phyloP scores from a whole-genome alignment of 2,329 filamentous ascomycete genomes.

The Diaporthe citri region DNA sequence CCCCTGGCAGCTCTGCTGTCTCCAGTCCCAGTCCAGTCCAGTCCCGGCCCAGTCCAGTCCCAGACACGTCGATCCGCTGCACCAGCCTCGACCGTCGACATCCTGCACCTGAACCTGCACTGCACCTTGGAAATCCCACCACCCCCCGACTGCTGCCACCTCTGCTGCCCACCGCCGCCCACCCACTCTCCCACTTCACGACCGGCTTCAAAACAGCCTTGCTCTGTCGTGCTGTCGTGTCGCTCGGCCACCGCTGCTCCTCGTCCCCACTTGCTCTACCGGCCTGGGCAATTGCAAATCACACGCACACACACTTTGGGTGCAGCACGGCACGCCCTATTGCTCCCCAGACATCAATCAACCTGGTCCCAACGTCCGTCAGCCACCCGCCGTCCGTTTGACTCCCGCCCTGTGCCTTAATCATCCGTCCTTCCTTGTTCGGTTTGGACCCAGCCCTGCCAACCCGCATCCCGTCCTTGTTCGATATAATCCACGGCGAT shows the following conservation, averaged over 20 bases:
- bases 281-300: slow-evolving; percentile 16
- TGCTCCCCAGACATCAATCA: not conserved
- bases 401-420: slow-evolving; percentile 34
- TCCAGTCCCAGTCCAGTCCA: slow-evolving; percentile 28
- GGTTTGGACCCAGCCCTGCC: slow-evolving; percentile 34
- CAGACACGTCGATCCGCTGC: slow-evolving; percentile 36
- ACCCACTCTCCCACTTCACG: slow-evolving; percentile 27
- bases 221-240: slow-evolving; percentile 31
- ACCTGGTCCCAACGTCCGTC: slow-evolving; percentile 35
- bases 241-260: slow-evolving; percentile 19
- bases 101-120: slow-evolving; percentile 21
- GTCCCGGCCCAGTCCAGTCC: slow-evolving; percentile 21
- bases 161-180: slow-evolving; percentile 30
- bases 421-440: slow-evolving; percentile 38
- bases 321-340: slow-evolving; percentile 7
- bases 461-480: slow-evolving; percentile 32
- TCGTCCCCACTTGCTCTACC: not conserved
- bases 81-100: slow-evolving; percentile 31
- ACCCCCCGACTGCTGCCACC: slow-evolving; percentile 16
- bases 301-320: not conserved
- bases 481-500: slow-evolving; percentile 37
- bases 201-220: slow-evolving; percentile 30
- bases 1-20: slow-evolving; percentile 33
- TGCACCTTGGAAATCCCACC: slow-evolving; percentile 8
- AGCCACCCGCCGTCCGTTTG: slow-evolving; percentile 37